Base-by-base conservation (phyloP, 305 asterid species). In the Fraxinus albicans region DNA sequence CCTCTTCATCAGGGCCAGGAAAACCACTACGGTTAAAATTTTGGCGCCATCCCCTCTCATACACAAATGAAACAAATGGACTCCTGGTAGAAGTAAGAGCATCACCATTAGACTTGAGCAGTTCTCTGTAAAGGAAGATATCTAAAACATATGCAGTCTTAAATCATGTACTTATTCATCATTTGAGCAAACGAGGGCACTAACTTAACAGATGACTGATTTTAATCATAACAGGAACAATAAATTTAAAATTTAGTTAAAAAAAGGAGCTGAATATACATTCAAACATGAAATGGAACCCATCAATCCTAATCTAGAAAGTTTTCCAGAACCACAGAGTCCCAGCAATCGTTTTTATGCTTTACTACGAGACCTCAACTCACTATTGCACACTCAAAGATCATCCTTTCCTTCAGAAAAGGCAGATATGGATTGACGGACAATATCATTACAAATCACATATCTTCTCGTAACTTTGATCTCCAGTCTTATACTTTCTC, bases 1-100 rank as follows among this genome's bases (percentile, higher is more conserved):
- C 99, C 99, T 96, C 99, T 91, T 94, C 95, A 65, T 93, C 97
- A 15, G 95, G 98, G 83, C 99, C 99, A 77, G 99, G 99, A 85
- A 96, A 96, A 79, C 99, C 98, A 77, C 97, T 90, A 73, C 86
- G 89, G 86, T 79, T 91, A 87, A 96, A 96, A 81, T 85, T 91
- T 86, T 96, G 99, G 80, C 98, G 98, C 99, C 99, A 96, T 73
- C 98, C 98, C 84, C 99, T 94, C 94, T 94, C 99, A 74, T 96
- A 96, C 82, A 91, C 89, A 84, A 89, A 96, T 40, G 99, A 96
- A 86, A 96, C 95, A 76, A 96, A 80, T 60, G 99, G 98, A 82
- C 98, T 96, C 98, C 99, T 96, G 87, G n/a, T n/a, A 82, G 87
- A 86, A 55, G 79, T 6, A 23, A 65, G 67, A 84, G 27, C n/a